Conservation (phyloP, 345 rosid genomes). For the Salix arbutifolia region DNA sequence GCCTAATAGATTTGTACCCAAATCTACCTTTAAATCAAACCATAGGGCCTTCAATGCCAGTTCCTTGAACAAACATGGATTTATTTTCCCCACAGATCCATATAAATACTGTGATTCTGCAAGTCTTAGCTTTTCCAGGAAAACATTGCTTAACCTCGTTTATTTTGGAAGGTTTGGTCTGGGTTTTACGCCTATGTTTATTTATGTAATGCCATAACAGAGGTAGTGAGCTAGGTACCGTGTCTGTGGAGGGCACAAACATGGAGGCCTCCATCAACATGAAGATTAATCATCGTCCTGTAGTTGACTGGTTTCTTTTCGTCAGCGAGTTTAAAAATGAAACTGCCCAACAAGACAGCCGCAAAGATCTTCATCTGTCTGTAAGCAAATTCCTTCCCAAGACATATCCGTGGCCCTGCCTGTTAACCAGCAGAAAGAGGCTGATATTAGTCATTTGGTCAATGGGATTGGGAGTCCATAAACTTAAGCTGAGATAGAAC, state of each 20-base stretch:
- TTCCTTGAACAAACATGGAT: too few relatives aligned
- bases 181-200: too few relatives aligned
- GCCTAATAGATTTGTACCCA: too few relatives aligned
- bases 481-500: background rate
- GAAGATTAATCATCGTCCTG: constrained; percentile 60
- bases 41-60: too few relatives aligned
- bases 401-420: constrained; percentile 44
- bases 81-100: too few relatives aligned
- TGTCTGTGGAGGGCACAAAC: constrained; percentile 30
- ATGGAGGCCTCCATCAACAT: constrained; percentile 58
- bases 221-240: background rate
- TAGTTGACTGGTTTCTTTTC: constrained; percentile 36
- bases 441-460: constrained; percentile 22
- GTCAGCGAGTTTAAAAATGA: constrained; percentile 42
- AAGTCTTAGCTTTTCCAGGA: too few relatives aligned
- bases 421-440: constrained; percentile 35
- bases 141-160: too few relatives aligned
- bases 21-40: too few relatives aligned
- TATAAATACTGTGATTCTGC: too few relatives aligned
- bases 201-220: too few relatives aligned
- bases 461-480: background rate
- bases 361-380: constrained; percentile 42
- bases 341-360: constrained; percentile 29
- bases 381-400: constrained; percentile 43
- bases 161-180: too few relatives aligned